Conservation (phyloP, 2,329 filamentous ascomycete genomes). For the Colletotrichum cereale region DNA sequence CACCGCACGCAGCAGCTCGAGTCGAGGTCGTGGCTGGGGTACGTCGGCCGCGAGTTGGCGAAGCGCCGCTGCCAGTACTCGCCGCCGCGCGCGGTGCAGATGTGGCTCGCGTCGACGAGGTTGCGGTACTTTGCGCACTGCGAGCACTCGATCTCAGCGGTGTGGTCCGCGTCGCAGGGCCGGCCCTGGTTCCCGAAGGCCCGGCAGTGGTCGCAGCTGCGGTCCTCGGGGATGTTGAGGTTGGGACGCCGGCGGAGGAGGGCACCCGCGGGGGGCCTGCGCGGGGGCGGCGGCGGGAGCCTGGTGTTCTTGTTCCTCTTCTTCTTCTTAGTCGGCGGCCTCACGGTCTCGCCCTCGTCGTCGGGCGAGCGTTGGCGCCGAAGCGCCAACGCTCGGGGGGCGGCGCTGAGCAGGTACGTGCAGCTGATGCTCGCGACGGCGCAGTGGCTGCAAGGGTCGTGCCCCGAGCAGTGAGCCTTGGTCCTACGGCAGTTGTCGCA, state of each 20-base stretch:
- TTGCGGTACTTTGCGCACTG: slow-evolving; percentile 33
- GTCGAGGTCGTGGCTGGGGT: slow-evolving; percentile 11
- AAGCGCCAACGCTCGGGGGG: background rate
- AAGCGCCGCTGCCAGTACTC: slow-evolving; percentile 36
- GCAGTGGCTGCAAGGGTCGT: background rate
- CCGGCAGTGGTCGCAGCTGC: slow-evolving; percentile 33
- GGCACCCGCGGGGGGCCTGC: background rate
- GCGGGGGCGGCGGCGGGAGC: background rate
- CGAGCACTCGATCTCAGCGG: slow-evolving; percentile 36
- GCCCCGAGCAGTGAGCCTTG: background rate
- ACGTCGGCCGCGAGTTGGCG: slow-evolving; percentile 30
- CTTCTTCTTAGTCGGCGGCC: background rate
- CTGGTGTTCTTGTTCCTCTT: background rate
- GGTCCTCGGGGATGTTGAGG: background rate
- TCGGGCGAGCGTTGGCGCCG: background rate
- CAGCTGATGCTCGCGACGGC: background rate
- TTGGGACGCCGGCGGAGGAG: slow-evolving; percentile 1
- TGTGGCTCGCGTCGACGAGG: slow-evolving; percentile 27
- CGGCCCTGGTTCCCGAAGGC: background rate
- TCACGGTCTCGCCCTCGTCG: background rate
- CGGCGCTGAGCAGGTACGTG: background rate
- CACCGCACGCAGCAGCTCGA: slow-evolving; percentile 33
- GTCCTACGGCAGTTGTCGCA: background rate
- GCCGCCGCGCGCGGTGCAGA: slow-evolving; percentile 27
- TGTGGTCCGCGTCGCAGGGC: slow-evolving; percentile 34